These are phyloP conservation scores for Dactylellina cionopaga DNA, from an alignment of 2,329 filamentous ascomycete genomes.

Conservation along the genomic window DNA sequence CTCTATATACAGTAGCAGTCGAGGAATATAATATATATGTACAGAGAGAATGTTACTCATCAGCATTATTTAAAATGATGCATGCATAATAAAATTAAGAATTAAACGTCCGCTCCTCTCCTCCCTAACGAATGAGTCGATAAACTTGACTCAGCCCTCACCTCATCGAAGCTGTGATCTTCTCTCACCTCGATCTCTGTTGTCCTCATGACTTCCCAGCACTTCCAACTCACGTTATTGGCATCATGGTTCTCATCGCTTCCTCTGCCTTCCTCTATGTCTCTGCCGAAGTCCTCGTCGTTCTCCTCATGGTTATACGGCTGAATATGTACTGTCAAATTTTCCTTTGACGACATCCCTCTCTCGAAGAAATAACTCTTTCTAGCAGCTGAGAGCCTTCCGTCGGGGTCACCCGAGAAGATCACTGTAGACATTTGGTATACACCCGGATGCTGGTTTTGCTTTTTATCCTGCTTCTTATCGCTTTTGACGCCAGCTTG, in stretches of 20 bases:
- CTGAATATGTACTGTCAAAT: constrained; percentile 26
- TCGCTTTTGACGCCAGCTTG: neutral
- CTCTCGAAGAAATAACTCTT: constrained; percentile 36
- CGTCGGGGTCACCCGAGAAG: constrained; percentile 47
- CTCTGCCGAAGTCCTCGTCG: no score
- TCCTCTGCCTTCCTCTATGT: neutral
- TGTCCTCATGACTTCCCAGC: constrained; percentile 52
- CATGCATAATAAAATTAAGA: neutral
- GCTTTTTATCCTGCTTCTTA: constrained; percentile 28
- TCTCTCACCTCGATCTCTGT: constrained; percentile 44
- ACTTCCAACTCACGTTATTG: no score
- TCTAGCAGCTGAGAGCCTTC: constrained; percentile 18
- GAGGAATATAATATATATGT: neutral
- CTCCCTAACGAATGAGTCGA: constrained; percentile 44
- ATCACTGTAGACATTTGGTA: constrained; percentile 50
- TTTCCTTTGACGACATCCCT: constrained; percentile 29
- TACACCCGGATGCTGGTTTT: constrained; percentile 12
- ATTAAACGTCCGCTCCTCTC: constrained; percentile 13
- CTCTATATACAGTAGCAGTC: neutral
- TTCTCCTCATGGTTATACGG: constrained; percentile 11
- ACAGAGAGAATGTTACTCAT: neutral
- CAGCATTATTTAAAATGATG: neutral
- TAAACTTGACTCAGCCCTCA: constrained; percentile 23
- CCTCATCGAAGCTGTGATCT: constrained; percentile 48
- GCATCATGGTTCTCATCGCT: constrained; percentile 8